Evolutionary conservation across 1,284 basidiomycete species (phyloP).

Genomic region (Malassezia sympodialis): DNA sequence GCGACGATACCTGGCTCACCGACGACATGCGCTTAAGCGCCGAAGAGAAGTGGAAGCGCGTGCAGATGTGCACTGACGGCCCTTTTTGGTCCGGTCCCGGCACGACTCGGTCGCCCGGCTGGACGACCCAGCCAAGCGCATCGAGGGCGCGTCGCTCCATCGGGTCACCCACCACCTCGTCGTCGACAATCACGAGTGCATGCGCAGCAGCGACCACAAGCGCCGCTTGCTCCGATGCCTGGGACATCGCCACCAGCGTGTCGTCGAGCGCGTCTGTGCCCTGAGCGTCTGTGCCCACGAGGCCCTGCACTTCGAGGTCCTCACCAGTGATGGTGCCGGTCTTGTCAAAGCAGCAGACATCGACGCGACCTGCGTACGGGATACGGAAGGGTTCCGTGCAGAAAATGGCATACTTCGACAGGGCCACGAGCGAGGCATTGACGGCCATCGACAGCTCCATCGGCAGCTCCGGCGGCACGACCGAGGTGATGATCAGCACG

Average conservation of each 20-base stretch:
- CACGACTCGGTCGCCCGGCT: constrained; percentile 55
- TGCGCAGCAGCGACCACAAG: constrained; percentile 86
- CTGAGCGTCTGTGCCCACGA: constrained; percentile 24
- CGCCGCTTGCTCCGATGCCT: constrained; percentile 66
- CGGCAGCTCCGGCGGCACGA: constrained; percentile 46
- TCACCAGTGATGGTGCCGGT: constrained; percentile 48
- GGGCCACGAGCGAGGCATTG: constrained; percentile 57
- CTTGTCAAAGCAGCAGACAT: constrained; percentile 49
- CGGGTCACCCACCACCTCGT: constrained; percentile 87
- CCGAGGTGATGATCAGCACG: constrained; percentile 47
- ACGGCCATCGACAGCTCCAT: constrained; percentile 49
- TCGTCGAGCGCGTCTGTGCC: neutral
- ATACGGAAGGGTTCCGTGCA: constrained; percentile 48
- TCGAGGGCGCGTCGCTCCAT: constrained; percentile 98
- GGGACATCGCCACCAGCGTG: constrained; percentile 64
- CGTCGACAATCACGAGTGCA: constrained; percentile 80
- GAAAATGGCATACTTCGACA: constrained; percentile 63
- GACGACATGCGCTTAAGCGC: constrained; percentile 47
- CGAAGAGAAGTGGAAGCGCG: constrained; percentile 48
- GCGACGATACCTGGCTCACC: constrained; percentile 31
- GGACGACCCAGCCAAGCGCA: constrained; percentile 78
- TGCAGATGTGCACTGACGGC: constrained; percentile 31
- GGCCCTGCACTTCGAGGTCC: constrained; percentile 45
- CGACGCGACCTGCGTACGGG: constrained; percentile 45
- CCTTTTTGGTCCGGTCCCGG: constrained; percentile 16